Conservation (phyloP, 2,329 filamentous ascomycete species). For the Botrytis cinerea region DNA sequence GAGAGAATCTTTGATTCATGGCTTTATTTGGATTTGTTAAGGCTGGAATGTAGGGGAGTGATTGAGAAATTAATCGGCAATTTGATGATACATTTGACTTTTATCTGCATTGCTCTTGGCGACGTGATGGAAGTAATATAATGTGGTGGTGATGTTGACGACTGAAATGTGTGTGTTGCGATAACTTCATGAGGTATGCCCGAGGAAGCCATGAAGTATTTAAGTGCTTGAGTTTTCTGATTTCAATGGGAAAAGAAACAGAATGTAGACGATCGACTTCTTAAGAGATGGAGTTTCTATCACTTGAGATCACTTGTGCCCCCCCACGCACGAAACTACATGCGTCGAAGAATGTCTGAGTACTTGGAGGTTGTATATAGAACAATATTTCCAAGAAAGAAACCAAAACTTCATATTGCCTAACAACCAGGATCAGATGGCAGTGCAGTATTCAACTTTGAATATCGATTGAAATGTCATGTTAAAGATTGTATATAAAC, state of each 20-base stretch:
- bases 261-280: too few species aligned
- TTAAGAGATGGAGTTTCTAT: background rate
- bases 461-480: background rate
- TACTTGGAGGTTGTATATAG: background rate
- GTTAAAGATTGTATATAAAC: background rate
- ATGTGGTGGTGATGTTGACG: background rate
- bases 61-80: background rate
- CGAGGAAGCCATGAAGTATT: background rate
- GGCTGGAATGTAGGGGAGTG: too few species aligned
- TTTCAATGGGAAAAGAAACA: background rate
- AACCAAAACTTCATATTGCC: too few species aligned
- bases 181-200: background rate
- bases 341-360: background rate
- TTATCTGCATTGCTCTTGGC: background rate
- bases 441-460: background rate
- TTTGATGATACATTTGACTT: background rate
- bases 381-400: background rate
- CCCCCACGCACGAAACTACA: background rate
- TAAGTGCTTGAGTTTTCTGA: fast-evolving
- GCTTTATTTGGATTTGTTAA: background rate
- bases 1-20: conserved; percentile 10
- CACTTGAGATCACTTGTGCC: background rate
- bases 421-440: background rate
- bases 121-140: background rate
- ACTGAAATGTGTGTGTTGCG: background rate